phyloP scores from a whole-genome alignment of 1,284 basidiomycete genomes.

The Hemileia vastatrix region DNA sequence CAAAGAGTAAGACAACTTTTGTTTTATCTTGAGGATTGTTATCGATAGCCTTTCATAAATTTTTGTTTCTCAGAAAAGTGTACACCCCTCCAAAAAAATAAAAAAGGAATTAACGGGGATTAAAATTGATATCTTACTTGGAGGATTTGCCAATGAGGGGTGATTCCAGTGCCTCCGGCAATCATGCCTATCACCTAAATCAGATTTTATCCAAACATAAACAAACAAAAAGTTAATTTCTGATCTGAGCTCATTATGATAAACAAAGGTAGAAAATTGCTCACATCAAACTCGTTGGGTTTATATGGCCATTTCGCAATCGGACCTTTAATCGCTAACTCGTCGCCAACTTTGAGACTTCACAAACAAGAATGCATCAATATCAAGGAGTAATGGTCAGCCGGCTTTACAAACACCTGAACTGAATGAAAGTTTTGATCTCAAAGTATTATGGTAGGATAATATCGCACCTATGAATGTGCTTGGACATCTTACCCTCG shows the following conservation, averaged over 20 bases:
- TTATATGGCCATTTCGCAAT: slow-evolving; percentile 40
- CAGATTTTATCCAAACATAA: slow-evolving; percentile 31
- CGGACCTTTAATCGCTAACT: slow-evolving; percentile 67
- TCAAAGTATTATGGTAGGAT: background rate
- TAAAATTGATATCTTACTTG: background rate
- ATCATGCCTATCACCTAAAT: slow-evolving; percentile 19
- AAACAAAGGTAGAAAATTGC: background rate
- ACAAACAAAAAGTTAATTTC: slow-evolving; percentile 45
- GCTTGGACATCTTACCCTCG: slow-evolving; percentile 44
- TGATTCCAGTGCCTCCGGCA: slow-evolving; percentile 46
- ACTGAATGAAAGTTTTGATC: background rate
- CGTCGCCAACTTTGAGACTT: slow-evolving; percentile 64
- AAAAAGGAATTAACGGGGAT: slow-evolving; percentile 53
- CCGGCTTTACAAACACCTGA: no score
- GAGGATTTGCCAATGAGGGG: slow-evolving; percentile 49
- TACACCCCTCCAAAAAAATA: slow-evolving; percentile 54
- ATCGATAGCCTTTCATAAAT: slow-evolving; percentile 36
- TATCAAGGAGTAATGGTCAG: background rate
- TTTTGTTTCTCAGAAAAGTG: no score
- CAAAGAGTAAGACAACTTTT: slow-evolving; percentile 83
- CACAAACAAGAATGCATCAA: slow-evolving; percentile 19
- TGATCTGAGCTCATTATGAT: slow-evolving; percentile 50
- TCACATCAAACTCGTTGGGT: slow-evolving; percentile 58
- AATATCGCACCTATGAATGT: slow-evolving; percentile 37
- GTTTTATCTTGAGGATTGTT: slow-evolving; percentile 70